These are phyloP conservation scores for Chlamydomonas schloesseri DNA, from an alignment of 139 green algal species.

Conservation along the genomic window DNA sequence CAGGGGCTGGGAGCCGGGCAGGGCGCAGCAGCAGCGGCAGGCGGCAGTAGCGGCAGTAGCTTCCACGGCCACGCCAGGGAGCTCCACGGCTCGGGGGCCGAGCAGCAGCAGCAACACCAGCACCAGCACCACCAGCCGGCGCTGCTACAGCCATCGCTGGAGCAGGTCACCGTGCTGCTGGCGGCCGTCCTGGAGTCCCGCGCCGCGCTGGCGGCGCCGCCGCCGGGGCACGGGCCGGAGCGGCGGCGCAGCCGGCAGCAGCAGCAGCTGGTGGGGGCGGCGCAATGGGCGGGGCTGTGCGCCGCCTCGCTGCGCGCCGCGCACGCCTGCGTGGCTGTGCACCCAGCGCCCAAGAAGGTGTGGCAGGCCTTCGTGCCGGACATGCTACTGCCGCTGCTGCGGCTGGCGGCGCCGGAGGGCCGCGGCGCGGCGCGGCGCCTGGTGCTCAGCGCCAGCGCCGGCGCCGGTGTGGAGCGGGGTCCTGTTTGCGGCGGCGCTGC, in stretches of 20 bases:
- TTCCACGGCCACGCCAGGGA: no score
- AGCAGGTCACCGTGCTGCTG: conserved; percentile 15
- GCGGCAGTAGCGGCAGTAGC: not conserved
- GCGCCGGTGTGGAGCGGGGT: not conserved
- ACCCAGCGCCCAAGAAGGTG: conserved; percentile 34
- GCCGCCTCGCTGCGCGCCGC: not conserved
- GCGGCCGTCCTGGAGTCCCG: not conserved
- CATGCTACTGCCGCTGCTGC: conserved; percentile 35
- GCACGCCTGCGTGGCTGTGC: not conserved
- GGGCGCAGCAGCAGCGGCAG: not conserved
- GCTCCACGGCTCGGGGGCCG: not conserved
- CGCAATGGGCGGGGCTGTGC: conserved; percentile 15
- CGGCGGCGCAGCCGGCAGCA: not conserved
- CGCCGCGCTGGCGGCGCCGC: not conserved
- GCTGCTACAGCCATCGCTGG: conserved; percentile 13
- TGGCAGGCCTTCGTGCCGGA: conserved; percentile 31
- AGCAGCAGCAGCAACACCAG: not conserved
- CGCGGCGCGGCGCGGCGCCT: not conserved
- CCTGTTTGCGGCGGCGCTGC: no score
- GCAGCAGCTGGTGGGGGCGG: not conserved
- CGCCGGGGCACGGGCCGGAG: no score
- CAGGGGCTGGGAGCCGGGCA: no score
- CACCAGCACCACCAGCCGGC: not conserved
- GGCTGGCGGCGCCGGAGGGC: not conserved
- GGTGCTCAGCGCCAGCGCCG: not conserved